Percentiles rank a stretch among this genome's conserved stretches.
Evolutionary conservation across 2,329 filamentous ascomycete genomes (phyloP).

Genomic region (Paraphoma sp.): DNA sequence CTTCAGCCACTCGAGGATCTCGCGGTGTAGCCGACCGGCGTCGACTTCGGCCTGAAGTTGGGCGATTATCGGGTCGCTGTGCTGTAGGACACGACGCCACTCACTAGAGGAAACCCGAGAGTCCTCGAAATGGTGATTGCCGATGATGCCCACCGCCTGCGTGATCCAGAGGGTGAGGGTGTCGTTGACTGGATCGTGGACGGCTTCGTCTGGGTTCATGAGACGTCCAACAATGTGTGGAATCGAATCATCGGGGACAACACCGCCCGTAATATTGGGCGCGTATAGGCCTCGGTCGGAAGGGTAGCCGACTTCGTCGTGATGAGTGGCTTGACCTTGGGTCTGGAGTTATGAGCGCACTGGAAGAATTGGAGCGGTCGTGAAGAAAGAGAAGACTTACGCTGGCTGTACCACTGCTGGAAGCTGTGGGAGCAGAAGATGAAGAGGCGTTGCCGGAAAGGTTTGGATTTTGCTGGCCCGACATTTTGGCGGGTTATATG

Average conservation of each 20-base stretch:
- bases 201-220: conserved; percentile 1
- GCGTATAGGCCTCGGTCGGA: conserved; percentile 10
- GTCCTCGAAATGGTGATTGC: conserved; percentile 9
- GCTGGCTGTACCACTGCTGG: no score
- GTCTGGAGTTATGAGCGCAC: background rate
- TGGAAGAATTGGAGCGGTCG: no score
- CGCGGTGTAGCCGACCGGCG: background rate
- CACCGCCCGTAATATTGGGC: conserved; percentile 1
- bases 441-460: background rate
- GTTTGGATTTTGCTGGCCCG: background rate
- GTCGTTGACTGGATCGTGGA: background rate
- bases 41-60: background rate
- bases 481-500: background rate
- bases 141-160: conserved; percentile 10
- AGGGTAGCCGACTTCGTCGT: background rate
- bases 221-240: conserved; percentile 3
- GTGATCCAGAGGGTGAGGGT: conserved; percentile 7
- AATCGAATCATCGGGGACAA: conserved; percentile 2
- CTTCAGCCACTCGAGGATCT: conserved; percentile 3
- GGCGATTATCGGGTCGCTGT: background rate
- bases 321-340: background rate
- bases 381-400: no score
- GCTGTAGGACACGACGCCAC: background rate
- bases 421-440: background rate
- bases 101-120: background rate